A percentile compares a stretch with the other conserved stretches of the same genome.
phyloP scores from a whole-genome alignment of 768 basidiomycete genomes.

The Hirschioporus abietinus region DNA sequence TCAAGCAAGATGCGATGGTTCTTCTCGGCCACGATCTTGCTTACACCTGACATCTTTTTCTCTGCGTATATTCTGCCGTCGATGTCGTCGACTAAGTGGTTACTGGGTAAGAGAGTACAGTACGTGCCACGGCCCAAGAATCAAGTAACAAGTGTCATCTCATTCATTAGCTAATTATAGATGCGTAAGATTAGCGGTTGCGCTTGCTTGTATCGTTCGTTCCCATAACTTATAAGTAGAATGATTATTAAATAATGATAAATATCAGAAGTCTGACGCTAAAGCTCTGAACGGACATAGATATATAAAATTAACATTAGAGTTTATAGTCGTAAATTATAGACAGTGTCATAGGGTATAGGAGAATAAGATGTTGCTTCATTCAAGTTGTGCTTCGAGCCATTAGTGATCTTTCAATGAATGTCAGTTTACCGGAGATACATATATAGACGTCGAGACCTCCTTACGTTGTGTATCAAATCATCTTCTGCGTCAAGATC shows the following conservation, averaged over 20 bases:
- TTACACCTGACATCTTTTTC: slow-evolving; percentile 23
- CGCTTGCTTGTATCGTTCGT: too few species aligned
- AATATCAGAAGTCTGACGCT: too few species aligned
- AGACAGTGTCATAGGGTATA: background rate
- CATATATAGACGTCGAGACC: background rate
- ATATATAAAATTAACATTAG: too few species aligned
- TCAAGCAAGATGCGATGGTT: slow-evolving; percentile 66
- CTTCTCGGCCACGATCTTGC: slow-evolving; percentile 59
- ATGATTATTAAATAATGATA: too few species aligned
- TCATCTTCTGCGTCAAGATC: background rate
- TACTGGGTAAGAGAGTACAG: background rate
- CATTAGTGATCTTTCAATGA: background rate
- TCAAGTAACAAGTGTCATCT: background rate
- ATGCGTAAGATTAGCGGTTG: too few species aligned
- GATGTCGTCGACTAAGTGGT: background rate
- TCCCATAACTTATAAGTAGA: too few species aligned
- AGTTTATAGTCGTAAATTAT: background rate
- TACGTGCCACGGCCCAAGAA: too few species aligned
- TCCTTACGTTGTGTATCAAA: background rate
- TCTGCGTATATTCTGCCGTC: background rate
- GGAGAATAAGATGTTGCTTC: background rate
- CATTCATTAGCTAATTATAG: background rate
- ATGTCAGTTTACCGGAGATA: background rate
- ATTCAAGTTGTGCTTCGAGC: background rate
- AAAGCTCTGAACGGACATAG: too few species aligned